phyloP scores from a whole-genome alignment of 768 basidiomycete genomes.

The Tubosaeta sp. region DNA sequence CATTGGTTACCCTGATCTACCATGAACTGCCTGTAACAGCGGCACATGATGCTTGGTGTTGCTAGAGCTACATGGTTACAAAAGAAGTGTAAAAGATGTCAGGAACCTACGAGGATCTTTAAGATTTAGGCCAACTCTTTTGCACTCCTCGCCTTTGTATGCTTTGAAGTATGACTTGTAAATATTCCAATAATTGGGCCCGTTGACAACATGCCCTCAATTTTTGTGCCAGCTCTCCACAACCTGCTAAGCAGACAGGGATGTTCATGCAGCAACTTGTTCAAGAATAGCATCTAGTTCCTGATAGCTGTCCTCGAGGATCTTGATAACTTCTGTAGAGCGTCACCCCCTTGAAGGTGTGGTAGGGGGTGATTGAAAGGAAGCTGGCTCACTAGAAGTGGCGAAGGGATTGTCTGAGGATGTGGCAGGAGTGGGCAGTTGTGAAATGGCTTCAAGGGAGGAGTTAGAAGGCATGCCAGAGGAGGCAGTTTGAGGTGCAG shows the following conservation, averaged over 20 bases:
- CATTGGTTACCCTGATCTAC: neutral
- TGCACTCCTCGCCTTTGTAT: neutral
- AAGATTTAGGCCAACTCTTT: neutral
- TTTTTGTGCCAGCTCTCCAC: constrained; percentile 1
- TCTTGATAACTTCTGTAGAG: too few relatives aligned
- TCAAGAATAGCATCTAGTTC: neutral
- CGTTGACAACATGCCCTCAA: neutral
- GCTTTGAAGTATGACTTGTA: constrained; percentile 2
- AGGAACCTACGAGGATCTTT: neutral
- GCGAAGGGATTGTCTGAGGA: too few relatives aligned
- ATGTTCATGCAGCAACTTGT: neutral
- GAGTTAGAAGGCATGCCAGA: too few relatives aligned
- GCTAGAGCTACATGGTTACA: neutral
- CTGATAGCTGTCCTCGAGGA: too few relatives aligned
- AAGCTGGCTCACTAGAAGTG: too few relatives aligned
- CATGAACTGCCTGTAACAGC: neutral
- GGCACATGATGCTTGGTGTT: neutral
- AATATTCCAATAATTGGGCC: constrained; percentile 5
- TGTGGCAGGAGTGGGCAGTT: too few relatives aligned
- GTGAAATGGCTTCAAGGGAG: too few relatives aligned
- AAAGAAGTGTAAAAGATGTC: neutral
- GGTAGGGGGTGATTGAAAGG: too few relatives aligned
- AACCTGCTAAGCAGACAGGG: neutral
- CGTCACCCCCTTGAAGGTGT: too few relatives aligned
- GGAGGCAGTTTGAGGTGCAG: too few relatives aligned